Percentiles rank a stretch among this genome's conserved stretches.
These are phyloP conservation scores for Drechslerella dactyloides DNA, from an alignment of 2,329 filamentous ascomycete genomes.

Conservation along the genomic window DNA sequence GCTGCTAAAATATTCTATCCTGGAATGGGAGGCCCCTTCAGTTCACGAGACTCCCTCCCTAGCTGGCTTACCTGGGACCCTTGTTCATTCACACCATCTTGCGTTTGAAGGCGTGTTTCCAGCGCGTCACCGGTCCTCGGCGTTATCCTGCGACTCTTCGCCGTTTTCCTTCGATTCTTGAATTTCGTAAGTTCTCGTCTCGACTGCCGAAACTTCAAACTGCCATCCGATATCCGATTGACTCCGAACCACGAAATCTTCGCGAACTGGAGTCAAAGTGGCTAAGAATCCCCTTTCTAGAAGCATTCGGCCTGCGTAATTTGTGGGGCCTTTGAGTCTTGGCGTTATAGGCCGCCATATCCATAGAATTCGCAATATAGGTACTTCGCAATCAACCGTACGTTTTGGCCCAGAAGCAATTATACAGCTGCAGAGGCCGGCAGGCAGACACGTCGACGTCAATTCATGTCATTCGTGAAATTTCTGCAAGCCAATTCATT, in stretches of 20 bases:
- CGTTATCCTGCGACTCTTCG: background rate
- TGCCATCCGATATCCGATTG: background rate
- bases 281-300: background rate
- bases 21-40: too few relatives aligned
- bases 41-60: too few relatives aligned
- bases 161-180: conserved; percentile 1
- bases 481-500: background rate
- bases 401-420: background rate
- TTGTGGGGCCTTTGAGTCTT: background rate
- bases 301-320: conserved; percentile 1
- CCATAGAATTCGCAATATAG: background rate
- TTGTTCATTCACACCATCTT: background rate
- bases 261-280: background rate
- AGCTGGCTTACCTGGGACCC: background rate
- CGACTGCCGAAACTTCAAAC: background rate
- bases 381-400: background rate
- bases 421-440: too few relatives aligned
- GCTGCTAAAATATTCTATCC: background rate
- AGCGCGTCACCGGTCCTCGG: background rate
- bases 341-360: conserved; percentile 1
- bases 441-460: too few relatives aligned
- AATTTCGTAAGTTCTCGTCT: background rate
- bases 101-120: background rate
- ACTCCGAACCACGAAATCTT: background rate
- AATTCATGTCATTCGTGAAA: too few relatives aligned